A percentile compares a stretch with the other conserved stretches of the same genome.
These are phyloP conservation scores for Pleodorina starrii DNA, from an alignment of 139 green algal genomes.

Conservation along the genomic window DNA sequence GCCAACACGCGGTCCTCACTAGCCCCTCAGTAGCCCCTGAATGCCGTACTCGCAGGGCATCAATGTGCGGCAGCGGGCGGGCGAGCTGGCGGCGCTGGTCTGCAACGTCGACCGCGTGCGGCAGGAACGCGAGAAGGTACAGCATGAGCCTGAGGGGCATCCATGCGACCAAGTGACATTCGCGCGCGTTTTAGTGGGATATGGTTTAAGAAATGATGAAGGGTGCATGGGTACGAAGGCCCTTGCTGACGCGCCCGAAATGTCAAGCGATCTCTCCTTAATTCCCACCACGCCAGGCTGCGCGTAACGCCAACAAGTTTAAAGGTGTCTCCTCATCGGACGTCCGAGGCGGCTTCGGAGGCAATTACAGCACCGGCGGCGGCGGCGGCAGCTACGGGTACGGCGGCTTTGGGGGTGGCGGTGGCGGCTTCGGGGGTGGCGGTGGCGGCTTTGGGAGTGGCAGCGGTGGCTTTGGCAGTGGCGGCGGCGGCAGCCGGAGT, in stretches of 20 bases:
- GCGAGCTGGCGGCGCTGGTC: conserved; percentile 81
- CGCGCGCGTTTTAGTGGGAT: not conserved
- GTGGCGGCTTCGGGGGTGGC: not conserved
- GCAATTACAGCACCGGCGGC: not conserved
- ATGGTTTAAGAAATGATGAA: too few species aligned
- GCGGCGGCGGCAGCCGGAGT: conserved; percentile 18
- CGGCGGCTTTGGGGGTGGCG: conserved; percentile 48
- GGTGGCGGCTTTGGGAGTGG: conserved; percentile 39
- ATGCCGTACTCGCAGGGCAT: conserved; percentile 66
- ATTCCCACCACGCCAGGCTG: conserved; percentile 55
- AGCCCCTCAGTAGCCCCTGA: too few species aligned
- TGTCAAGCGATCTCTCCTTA: too few species aligned
- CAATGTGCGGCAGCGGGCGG: conserved; percentile 92
- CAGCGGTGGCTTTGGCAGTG: not conserved
- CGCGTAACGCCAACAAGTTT: conserved; percentile 82
- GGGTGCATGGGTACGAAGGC: too few species aligned
- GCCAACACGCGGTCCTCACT: too few species aligned
- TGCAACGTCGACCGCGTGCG: conserved; percentile 69
- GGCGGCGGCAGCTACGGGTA: conserved; percentile 22
- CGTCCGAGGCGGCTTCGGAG: conserved; percentile 36
- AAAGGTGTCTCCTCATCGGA: conserved; percentile 76
- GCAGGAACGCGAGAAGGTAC: conserved; percentile 48
- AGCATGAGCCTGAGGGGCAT: too few species aligned
- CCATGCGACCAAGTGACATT: too few species aligned
- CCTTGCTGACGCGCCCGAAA: not conserved